Evolutionary conservation across 768 basidiomycete species (phyloP).

Genomic region (Ramaria sp.): DNA sequence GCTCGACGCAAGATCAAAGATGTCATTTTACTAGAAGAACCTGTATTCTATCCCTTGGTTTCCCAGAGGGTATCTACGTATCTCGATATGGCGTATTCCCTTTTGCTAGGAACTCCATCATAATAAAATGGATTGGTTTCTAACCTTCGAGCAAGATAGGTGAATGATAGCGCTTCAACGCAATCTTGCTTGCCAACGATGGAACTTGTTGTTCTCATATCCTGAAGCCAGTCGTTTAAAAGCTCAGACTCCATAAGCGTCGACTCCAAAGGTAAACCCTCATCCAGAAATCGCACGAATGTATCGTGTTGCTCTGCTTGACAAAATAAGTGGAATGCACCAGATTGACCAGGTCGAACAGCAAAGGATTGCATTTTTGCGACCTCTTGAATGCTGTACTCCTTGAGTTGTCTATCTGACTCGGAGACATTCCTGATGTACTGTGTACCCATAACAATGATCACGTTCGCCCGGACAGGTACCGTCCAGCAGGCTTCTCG

Average conservation of each 20-base stretch:
- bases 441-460: conserved; percentile 90
- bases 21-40: not conserved
- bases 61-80: conserved; percentile 45
- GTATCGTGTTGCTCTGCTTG: conserved; percentile 78
- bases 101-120: conserved; percentile 34
- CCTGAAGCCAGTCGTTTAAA: conserved; percentile 37
- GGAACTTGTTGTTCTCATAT: conserved; percentile 25
- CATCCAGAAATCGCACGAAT: conserved; percentile 72
- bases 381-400: conserved; percentile 74
- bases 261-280: conserved; percentile 88
- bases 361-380: conserved; percentile 89
- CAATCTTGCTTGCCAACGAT: conserved; percentile 51
- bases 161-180: conserved; percentile 70
- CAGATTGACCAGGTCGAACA: conserved; percentile 40
- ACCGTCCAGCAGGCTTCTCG: conserved; percentile 81
- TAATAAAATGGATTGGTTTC: conserved; percentile 82
- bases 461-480: conserved; percentile 71
- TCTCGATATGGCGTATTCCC: conserved; percentile 52
- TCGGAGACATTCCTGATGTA: conserved; percentile 44
- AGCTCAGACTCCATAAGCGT: conserved; percentile 41
- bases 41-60: not conserved
- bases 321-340: conserved; percentile 74
- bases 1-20: not conserved
- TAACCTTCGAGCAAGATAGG: conserved; percentile 64
- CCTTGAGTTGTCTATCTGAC: conserved; percentile 56